Conservation (phyloP, 179 eudicot species). For the Drosera spatulata region DNA sequence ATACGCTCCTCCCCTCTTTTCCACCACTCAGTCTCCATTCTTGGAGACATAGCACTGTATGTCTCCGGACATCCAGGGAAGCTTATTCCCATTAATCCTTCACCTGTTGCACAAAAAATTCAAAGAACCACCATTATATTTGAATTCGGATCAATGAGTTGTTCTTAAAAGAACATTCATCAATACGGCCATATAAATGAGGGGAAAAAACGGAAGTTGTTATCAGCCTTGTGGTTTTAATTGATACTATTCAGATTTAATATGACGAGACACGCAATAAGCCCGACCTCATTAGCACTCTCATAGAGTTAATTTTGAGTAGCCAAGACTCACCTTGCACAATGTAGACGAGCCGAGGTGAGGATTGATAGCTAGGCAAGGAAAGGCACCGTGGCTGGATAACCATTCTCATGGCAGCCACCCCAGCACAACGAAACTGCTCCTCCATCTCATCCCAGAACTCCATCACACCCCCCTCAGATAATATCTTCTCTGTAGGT, state of each 20-base stretch:
- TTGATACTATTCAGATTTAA: too few relatives aligned
- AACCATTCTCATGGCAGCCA: constrained; percentile 33
- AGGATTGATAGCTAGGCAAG: constrained; percentile 48
- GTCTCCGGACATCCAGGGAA: constrained; percentile 79
- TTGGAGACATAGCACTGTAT: constrained; percentile 23
- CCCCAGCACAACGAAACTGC: constrained; percentile 62
- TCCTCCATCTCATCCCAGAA: constrained; percentile 51
- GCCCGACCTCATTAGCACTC: too few relatives aligned
- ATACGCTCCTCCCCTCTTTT: too few relatives aligned
- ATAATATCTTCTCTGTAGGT: constrained; percentile 32
- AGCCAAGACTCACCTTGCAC: constrained; percentile 25
- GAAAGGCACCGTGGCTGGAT: constrained; percentile 41
- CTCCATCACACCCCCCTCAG: constrained; percentile 54
- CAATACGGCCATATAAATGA: too few relatives aligned
- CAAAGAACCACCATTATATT: too few relatives aligned
- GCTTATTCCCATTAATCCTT: constrained; percentile 38
- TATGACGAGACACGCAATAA: too few relatives aligned
- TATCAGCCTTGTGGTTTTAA: too few relatives aligned
- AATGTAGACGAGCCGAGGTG: constrained; percentile 54
- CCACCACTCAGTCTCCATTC: background rate
- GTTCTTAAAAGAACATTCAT: too few relatives aligned
- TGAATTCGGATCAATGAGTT: too few relatives aligned
- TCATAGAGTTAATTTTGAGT: too few relatives aligned
- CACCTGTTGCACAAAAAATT: constrained; percentile 22
- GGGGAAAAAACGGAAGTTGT: too few relatives aligned